These are phyloP conservation scores for Leavenworthia alabamica DNA, from an alignment of 345 rosid genomes.

Conservation along the genomic window DNA sequence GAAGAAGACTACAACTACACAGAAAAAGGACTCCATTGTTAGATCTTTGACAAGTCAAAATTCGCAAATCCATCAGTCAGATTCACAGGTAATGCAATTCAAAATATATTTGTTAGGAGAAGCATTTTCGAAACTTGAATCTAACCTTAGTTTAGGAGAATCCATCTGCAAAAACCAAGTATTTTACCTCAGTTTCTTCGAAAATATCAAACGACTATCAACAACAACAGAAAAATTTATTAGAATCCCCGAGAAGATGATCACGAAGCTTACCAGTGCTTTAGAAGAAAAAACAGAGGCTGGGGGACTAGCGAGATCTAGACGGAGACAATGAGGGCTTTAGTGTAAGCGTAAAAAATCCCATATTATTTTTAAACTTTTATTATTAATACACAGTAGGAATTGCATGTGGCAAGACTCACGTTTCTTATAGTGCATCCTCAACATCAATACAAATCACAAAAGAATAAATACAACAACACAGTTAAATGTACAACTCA, in stretches of 20 bases:
- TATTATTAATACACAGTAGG: not conserved
- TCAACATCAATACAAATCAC: not conserved
- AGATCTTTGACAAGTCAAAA: not conserved
- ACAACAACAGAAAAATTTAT: not conserved
- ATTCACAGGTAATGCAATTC: slow-evolving; percentile 3
- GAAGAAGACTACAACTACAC: not conserved
- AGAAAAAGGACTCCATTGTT: not conserved
- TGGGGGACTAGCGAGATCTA: slow-evolving; percentile 10
- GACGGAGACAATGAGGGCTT: slow-evolving; percentile 25
- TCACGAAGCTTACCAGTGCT: slow-evolving; percentile 27
- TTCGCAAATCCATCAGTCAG: slow-evolving; percentile 2
- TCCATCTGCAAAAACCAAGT: slow-evolving; percentile 46
- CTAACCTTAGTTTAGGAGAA: slow-evolving; percentile 64
- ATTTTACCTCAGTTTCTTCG: not conserved
- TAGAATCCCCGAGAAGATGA: not conserved
- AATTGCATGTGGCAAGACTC: slow-evolving; percentile 12
- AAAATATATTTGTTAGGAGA: not conserved
- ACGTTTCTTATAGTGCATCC: slow-evolving; percentile 8
- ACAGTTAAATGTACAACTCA: slow-evolving; percentile 29
- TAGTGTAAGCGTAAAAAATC: slow-evolving; percentile 7
- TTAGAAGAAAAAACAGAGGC: not conserved
- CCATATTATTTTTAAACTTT: not conserved
- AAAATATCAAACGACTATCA: not conserved
- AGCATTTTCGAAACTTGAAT: not conserved
- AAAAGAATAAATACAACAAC: slow-evolving; percentile 20